Percentiles rank a stretch among this genome's conserved stretches.
Evolutionary conservation across 345 rosid genomes (phyloP).

Genomic region (Eucalyptus urophylla): DNA sequence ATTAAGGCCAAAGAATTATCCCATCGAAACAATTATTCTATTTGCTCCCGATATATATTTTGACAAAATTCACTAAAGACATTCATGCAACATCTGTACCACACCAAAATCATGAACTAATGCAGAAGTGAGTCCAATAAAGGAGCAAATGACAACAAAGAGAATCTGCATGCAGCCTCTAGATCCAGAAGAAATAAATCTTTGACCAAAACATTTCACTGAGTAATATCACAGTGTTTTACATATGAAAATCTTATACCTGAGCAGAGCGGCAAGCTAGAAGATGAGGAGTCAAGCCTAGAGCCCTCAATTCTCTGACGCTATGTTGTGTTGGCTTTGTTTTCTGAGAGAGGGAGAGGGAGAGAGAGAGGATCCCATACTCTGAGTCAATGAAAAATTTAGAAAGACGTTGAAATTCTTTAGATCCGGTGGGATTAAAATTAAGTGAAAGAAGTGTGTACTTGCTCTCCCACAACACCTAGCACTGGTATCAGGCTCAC

Average conservation of each 20-base stretch:
- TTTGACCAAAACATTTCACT: background rate
- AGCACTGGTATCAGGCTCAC: constrained; percentile 96
- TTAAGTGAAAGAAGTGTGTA: constrained; percentile 8
- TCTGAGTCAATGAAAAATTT: background rate
- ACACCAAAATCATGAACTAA: background rate
- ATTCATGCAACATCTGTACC: background rate
- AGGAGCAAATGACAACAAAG: background rate
- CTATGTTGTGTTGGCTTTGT: constrained; percentile 43
- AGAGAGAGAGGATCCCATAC: background rate
- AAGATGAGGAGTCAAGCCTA: constrained; percentile 88
- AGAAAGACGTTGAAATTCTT: background rate
- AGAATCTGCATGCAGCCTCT: background rate
- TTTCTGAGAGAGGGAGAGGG: background rate
- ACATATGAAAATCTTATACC: constrained; percentile 20
- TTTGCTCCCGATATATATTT: background rate
- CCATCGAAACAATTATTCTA: background rate
- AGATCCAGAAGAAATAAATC: background rate
- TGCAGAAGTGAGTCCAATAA: background rate
- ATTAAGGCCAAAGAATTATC: background rate
- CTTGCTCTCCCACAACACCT: constrained; percentile 98
- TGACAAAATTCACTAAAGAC: background rate
- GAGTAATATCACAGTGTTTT: background rate
- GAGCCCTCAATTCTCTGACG: constrained; percentile 87
- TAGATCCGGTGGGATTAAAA: background rate
- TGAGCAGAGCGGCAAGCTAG: constrained; percentile 91